Conservation (phyloP, 2,329 filamentous ascomycete genomes). For the Paraconiothyrium brasiliense region DNA sequence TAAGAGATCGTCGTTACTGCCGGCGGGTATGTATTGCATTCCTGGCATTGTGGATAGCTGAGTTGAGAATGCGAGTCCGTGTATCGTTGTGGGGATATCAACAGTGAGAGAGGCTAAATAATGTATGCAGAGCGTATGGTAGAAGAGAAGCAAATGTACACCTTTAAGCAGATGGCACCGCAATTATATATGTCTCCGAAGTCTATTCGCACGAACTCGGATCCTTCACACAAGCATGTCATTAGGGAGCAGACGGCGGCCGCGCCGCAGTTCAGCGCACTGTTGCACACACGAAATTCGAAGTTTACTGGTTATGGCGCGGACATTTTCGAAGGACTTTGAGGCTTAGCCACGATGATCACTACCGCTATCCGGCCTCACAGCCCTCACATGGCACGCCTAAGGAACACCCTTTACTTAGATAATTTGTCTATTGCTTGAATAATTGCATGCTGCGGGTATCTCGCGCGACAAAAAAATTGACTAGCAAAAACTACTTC, state of each 20-base stretch:
- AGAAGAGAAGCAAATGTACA: background rate
- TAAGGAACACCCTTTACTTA: background rate
- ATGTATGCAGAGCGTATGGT: too few relatives aligned
- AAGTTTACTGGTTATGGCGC: background rate
- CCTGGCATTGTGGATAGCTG: conserved; percentile 1
- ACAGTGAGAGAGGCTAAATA: too few relatives aligned
- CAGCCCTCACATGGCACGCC: conserved; percentile 2
- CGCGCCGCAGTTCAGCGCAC: background rate
- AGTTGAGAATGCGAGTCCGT: background rate
- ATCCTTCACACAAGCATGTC: background rate
- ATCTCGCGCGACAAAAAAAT: conserved; percentile 9
- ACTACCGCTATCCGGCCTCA: background rate
- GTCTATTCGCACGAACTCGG: background rate
- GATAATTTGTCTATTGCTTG: background rate
- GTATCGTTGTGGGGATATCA: background rate
- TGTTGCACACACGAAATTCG: background rate
- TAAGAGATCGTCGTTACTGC: background rate
- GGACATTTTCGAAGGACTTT: background rate
- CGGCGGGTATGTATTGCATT: conserved; percentile 30
- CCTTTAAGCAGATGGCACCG: background rate
- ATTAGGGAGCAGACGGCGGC: background rate
- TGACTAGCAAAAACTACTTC: background rate
- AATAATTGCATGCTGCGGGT: background rate
- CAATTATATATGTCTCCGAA: background rate
- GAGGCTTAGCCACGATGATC: conserved; percentile 4